Conservation (phyloP, 73 alveolate genomes). For the Paramecium bursaria region DNA sequence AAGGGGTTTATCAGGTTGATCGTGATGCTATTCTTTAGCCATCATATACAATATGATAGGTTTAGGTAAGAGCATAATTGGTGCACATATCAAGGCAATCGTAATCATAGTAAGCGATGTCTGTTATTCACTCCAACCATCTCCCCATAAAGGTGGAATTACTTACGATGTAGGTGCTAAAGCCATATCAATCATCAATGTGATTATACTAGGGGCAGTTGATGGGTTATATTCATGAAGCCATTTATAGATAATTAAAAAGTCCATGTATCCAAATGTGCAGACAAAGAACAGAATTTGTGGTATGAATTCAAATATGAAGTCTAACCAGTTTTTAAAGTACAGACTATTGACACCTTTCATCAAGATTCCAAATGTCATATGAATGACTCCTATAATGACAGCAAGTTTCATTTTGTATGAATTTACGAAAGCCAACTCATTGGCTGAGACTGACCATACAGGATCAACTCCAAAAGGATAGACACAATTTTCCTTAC, state of each 20-base stretch:
- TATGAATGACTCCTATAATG: slow-evolving; percentile 94
- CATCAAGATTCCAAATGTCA: slow-evolving; percentile 94
- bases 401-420: slow-evolving; percentile 98
- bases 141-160: slow-evolving; percentile 89
- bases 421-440: slow-evolving; percentile 89
- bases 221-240: slow-evolving; percentile 76
- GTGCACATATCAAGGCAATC: slow-evolving; percentile 88
- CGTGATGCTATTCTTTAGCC: slow-evolving; percentile 69
- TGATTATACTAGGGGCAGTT: slow-evolving; percentile 93
- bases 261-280: slow-evolving; percentile 95
- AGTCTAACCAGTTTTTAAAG: slow-evolving; percentile 84
- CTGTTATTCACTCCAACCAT: slow-evolving; percentile 74
- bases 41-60: slow-evolving; percentile 79
- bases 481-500: slow-evolving; percentile 77
- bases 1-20: not conserved
- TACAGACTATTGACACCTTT: slow-evolving; percentile 90
- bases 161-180: slow-evolving; percentile 84
- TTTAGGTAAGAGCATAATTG: slow-evolving; percentile 94
- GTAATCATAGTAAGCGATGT: slow-evolving; percentile 77
- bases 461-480: slow-evolving; percentile 97
- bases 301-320: slow-evolving; percentile 95
- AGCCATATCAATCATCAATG: slow-evolving; percentile 91
- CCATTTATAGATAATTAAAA: slow-evolving; percentile 94
- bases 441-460: slow-evolving; percentile 91
- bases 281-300: slow-evolving; percentile 83